Evolutionary conservation across 1,284 basidiomycete species (phyloP), one percentile per base, ranked within the genome.

Genomic region (Peniophora sp.): DNA sequence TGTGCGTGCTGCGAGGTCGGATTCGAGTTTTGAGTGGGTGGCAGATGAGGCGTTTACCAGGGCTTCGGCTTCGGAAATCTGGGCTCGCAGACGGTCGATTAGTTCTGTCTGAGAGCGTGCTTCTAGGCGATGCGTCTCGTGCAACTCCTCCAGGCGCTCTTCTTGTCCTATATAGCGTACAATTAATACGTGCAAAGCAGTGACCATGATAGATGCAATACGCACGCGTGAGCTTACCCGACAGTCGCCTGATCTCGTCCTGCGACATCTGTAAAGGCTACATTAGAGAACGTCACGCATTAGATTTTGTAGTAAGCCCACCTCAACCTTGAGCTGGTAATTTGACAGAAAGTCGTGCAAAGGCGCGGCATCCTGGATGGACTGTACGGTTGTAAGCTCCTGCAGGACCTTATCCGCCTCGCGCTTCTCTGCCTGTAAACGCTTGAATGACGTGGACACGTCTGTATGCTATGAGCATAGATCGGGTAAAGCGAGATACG

Each of bases 51-150:
- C 79, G 53, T 75, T 67, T 27, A 87, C 63, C 2, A 87, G 75
- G 1, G 79, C 76, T 61, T 93, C 89, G 1, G 81, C 75, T 60
- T 89, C 86, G 9, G 68, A 64, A 1, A 92, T 62, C 59, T 93
- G 89, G 11, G 72, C 72, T 38, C 78, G 79, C 36, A 95, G 72
- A 52, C 77, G 78, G 54, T 85, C 78, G 41, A 92, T 81, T 52
- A 86, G 80, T 47, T 85, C 79, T 1, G 78, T 79, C 56, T 88
- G 88, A 11, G 91, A 93, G 24, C 76, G 67, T 10, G 79, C 81
- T 68, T 94, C 91, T 8, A 89, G 73, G 34, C 75, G 78, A 62
- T 94, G 91, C 2, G 81, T 91, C 55, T 92, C 88, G 46, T 82
- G 82, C 0, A 96, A 71, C 63, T 95, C 92, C 56, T 90, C 85